Evolutionary conservation across 2,329 filamentous ascomycete genomes (phyloP).

Genomic region (Monosporascus sp.): DNA sequence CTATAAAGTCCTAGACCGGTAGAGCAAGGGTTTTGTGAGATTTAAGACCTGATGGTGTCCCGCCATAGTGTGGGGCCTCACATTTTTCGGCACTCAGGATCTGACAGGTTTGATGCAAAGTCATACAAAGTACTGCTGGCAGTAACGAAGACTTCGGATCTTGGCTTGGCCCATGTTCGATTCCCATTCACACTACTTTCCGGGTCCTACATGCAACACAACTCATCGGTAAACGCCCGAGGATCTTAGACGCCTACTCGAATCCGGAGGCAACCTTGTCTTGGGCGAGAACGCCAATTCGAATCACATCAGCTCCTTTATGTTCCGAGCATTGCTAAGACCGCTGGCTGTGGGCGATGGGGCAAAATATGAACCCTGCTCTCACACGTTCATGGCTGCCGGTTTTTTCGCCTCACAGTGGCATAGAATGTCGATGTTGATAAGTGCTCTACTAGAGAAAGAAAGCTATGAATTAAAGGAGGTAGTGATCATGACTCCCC

Average conservation of each 20-base stretch:
- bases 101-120: too few species aligned
- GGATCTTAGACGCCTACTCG: background rate
- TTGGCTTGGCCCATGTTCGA: background rate
- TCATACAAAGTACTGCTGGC: background rate
- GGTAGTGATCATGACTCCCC: background rate
- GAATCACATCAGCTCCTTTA: background rate
- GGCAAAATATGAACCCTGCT: background rate
- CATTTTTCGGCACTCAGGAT: too few species aligned
- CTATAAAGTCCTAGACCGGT: too few species aligned
- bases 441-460: background rate
- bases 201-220: background rate
- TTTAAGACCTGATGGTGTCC: too few species aligned
- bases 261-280: background rate
- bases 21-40: background rate
- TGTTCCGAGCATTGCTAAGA: background rate
- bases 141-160: background rate
- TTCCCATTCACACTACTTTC: background rate
- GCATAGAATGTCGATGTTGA: background rate
- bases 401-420: too few species aligned
- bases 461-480: background rate
- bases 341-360: background rate
- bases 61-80: too few species aligned
- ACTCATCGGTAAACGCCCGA: background rate
- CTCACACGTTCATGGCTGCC: too few species aligned
- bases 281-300: background rate